Evolutionary conservation across 371 early-diverging fungal genomes (phyloP).

Genomic region (Mortierella polycephala): DNA sequence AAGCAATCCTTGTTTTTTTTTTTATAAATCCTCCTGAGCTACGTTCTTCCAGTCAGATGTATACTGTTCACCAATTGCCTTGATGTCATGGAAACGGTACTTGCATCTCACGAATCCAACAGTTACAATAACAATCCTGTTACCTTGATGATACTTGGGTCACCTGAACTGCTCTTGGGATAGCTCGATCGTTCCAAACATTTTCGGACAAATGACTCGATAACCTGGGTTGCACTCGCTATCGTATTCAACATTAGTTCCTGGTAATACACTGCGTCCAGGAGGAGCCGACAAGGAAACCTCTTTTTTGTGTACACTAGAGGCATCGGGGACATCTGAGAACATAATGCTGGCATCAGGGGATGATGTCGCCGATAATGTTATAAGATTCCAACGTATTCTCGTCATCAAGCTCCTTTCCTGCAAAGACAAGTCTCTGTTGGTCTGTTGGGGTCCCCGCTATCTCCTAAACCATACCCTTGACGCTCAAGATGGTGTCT

Average conservation of each 20-base stretch:
- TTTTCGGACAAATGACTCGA: background rate
- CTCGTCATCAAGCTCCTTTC: constrained; percentile 88
- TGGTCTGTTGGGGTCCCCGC: constrained; percentile 57
- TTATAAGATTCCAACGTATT: constrained; percentile 50
- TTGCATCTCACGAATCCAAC: constrained; percentile 10
- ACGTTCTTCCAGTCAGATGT: constrained; percentile 9
- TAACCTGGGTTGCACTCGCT: constrained; percentile 12
- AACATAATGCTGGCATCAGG: background rate
- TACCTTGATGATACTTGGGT: constrained; percentile 9
- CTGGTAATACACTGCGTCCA: constrained; percentile 1
- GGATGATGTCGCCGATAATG: constrained; percentile 59
- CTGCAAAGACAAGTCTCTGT: constrained; percentile 74
- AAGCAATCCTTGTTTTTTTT: constrained; percentile 4
- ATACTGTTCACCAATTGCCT: constrained; percentile 4
- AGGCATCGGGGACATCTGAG: constrained; percentile 12
- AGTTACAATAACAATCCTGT: constrained; percentile 11
- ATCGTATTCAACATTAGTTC: constrained; percentile 23
- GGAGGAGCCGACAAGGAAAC: background rate
- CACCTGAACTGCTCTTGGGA: constrained; percentile 1
- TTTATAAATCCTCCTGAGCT: background rate
- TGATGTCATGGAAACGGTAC: constrained; percentile 26
- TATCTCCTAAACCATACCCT: constrained; percentile 71
- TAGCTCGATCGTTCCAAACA: constrained; percentile 18
- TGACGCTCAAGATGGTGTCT: constrained; percentile 73
- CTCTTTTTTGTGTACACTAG: background rate